Percentiles rank a stretch among this genome's conserved stretches.
Conservation (phyloP, 495 filamentous ascomycete species). For the Penicillium egyptiacum region DNA sequence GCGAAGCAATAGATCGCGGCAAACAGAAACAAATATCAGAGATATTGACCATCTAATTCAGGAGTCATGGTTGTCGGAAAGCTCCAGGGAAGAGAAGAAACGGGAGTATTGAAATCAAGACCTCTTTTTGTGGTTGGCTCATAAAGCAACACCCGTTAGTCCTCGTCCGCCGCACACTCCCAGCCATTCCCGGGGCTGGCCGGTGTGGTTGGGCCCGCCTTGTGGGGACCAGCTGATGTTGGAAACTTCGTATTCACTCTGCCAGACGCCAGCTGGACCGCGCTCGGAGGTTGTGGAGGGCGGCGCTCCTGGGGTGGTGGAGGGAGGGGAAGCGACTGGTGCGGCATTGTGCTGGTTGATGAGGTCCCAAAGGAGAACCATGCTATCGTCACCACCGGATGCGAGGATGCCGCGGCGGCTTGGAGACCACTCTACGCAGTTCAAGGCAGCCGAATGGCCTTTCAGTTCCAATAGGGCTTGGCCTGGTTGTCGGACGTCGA, state of each 20-base stretch:
- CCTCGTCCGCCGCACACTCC: constrained; percentile 90
- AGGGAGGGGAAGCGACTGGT: constrained; percentile 40
- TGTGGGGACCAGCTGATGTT: constrained; percentile 95
- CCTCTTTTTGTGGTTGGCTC: constrained; percentile 3
- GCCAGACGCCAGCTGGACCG: constrained; percentile 81
- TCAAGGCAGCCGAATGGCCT: constrained; percentile 83
- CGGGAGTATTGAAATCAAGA: background rate
- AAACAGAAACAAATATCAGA: background rate
- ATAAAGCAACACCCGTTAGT: constrained; percentile 82
- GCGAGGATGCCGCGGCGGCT: constrained; percentile 82
- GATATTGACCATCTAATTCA: constrained; percentile 2
- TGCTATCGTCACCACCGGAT: constrained; percentile 86
- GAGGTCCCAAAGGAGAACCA: constrained; percentile 92
- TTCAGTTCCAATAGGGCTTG: constrained; percentile 92
- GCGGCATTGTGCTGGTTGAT: constrained; percentile 64
- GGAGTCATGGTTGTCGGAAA: background rate
- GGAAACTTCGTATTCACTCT: constrained; percentile 93
- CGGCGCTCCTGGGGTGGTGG: constrained; percentile 36
- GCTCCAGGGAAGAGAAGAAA: background rate
- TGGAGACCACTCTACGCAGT: constrained; percentile 94
- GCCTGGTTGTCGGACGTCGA: constrained; percentile 95
- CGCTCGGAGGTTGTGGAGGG: constrained; percentile 44
- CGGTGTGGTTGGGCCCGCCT: constrained; percentile 56
- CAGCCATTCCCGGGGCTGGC: constrained; percentile 87
- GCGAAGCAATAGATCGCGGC: background rate